Conservation (phyloP, 495 filamentous ascomycete genomes). For the Melanomma pulvis-pyrius region DNA sequence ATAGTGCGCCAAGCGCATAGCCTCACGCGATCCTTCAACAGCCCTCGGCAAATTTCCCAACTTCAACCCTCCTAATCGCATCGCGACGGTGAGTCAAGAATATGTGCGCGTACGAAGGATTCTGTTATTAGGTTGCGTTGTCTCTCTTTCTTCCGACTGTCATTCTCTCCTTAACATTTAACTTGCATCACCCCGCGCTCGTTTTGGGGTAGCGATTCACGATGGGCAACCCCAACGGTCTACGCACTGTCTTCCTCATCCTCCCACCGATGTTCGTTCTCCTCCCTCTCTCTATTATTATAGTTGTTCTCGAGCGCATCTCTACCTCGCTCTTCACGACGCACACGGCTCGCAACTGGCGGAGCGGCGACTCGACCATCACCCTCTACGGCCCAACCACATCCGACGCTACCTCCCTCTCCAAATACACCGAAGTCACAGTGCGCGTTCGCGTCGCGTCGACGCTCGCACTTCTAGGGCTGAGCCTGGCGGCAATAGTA, state of each 20-base stretch:
- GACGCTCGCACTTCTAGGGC: slow-evolving; percentile 9
- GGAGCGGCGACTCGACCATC: background rate
- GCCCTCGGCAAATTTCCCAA: background rate
- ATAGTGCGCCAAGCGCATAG: background rate
- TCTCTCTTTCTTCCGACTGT: background rate
- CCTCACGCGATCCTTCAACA: background rate
- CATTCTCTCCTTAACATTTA: background rate
- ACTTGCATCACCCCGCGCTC: background rate
- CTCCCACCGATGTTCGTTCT: slow-evolving; percentile 18
- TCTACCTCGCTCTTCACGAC: background rate
- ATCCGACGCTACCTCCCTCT: background rate
- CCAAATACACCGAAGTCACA: background rate
- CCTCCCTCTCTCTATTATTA: slow-evolving; percentile 20
- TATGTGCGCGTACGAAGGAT: background rate
- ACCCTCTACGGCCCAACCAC: slow-evolving; percentile 4
- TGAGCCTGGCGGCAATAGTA: background rate
- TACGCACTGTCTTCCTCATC: slow-evolving; percentile 17
- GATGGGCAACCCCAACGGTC: slow-evolving; percentile 18
- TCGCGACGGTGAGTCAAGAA: background rate
- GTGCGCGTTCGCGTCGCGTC: background rate
- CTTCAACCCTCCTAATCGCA: background rate
- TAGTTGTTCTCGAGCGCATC: slow-evolving; percentile 23
- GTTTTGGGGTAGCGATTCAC: background rate
- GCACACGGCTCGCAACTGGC: background rate
- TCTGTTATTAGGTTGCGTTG: background rate